Evolutionary conservation across 2,329 filamentous ascomycete species (phyloP).

Genomic region (Davidsoniella eucalypti): DNA sequence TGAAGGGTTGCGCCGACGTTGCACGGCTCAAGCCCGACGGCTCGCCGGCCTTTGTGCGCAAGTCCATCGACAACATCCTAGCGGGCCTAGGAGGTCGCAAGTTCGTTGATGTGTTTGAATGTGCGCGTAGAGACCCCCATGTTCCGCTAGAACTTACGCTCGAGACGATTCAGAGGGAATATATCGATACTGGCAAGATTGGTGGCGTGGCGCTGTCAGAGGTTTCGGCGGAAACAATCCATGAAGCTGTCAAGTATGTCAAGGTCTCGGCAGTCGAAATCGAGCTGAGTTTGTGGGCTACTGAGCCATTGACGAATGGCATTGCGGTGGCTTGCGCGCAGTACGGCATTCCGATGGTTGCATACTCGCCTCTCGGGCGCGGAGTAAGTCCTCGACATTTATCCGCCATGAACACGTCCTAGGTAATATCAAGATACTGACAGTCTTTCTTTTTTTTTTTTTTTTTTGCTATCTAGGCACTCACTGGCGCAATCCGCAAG

Average conservation of each 20-base stretch:
- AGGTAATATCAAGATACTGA: too few relatives aligned
- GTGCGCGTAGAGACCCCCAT: constrained; percentile 37
- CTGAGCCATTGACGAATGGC: constrained; percentile 33
- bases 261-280: constrained; percentile 35
- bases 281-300: constrained; percentile 34
- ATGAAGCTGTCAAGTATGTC: constrained; percentile 27
- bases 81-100: constrained; percentile 35
- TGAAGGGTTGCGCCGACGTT: constrained; percentile 39
- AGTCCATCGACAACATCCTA: constrained; percentile 41
- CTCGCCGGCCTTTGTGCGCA: constrained; percentile 35
- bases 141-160: constrained; percentile 29
- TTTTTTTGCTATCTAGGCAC: constrained; percentile 23
- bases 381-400: constrained; percentile 21
- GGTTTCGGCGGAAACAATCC: constrained; percentile 30
- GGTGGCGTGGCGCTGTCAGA: constrained; percentile 37
- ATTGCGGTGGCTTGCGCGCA: constrained; percentile 40
- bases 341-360: constrained; percentile 50
- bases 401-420: not conserved
- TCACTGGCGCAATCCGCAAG: constrained; percentile 38
- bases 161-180: constrained; percentile 28
- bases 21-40: constrained; percentile 28
- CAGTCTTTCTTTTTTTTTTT: constrained; percentile 16
- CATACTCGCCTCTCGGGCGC: constrained; percentile 55
- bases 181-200: constrained; percentile 34
- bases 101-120: constrained; percentile 44